Evolutionary conservation across 2,329 filamentous ascomycete species (phyloP), one percentile per base, ranked within the genome.

Genomic region (Incumbomyces lentus): DNA sequence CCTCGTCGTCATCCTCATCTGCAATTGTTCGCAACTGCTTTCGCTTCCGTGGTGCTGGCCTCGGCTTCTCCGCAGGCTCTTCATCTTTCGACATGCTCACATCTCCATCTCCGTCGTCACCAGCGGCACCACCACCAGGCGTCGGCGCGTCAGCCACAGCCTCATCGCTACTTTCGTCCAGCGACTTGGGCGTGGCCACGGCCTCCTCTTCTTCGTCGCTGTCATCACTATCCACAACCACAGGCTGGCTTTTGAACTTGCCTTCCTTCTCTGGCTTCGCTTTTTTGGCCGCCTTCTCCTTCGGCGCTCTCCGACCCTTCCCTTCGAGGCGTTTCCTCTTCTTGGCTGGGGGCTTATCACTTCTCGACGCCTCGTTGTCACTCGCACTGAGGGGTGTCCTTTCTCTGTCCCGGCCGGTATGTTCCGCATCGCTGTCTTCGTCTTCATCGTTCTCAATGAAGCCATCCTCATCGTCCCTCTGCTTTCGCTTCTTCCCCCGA

Each of bases 201-300:
- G 48, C 52, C 16, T 48, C 49, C 1, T 47, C 64, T 19, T 64
- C 69, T 1, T 47, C 64, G 19, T 64, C 69, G 2, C 72, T 76
- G 13, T 76, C 78, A 53, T 85, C 82, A 50, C 82, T 86, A 52
- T 90, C 84, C 37, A 86, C 82, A 22, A 95, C 80, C 52, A 88
- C 78, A 65, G 94, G 88, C 1, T 77, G 81, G 42, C 84, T 89
- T 74, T 95, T 95, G 73, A 78, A 94, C 66, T 94, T 93, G 62
- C 64, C 66, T 54, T 54, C 58, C 42, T 62, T 65, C 51, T 60
- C 57, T 55, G 22, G 22, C 60, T 40, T 35, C 16, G 33, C 18
- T 40, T 45, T 45, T 33, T 38, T 37, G 10, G 5, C 18, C 11
- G 47, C 8, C 11, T 48, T 38, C 32, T 36, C 26, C 36, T 33